Evolutionary conservation across 1,284 basidiomycete genomes (phyloP).

Genomic region (Puccinia coronata): DNA sequence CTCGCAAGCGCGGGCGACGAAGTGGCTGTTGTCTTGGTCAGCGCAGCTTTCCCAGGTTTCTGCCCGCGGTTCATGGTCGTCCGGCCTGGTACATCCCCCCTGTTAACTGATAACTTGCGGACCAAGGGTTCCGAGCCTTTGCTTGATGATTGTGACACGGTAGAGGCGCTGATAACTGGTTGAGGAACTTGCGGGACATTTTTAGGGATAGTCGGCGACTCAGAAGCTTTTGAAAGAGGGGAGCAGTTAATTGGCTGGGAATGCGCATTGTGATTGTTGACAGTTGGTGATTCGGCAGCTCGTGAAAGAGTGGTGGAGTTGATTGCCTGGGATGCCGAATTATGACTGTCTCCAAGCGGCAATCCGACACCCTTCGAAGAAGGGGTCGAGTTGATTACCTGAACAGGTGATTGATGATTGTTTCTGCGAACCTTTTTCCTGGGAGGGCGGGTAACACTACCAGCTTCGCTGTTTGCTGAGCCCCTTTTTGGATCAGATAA

Average conservation of each 20-base stretch:
- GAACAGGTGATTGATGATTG: background rate
- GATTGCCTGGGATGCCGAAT: background rate
- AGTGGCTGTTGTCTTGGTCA: background rate
- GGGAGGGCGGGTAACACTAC: background rate
- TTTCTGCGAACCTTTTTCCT: conserved; percentile 9
- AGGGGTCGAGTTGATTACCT: background rate
- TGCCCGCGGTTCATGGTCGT: conserved; percentile 10
- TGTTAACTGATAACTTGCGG: background rate
- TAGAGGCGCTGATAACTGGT: background rate
- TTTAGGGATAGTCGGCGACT: background rate
- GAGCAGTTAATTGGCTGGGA: background rate
- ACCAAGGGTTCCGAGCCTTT: background rate
- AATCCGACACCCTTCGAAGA: background rate
- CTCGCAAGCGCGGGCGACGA: background rate
- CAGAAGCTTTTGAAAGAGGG: background rate
- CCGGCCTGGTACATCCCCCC: conserved; percentile 13
- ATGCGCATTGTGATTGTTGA: background rate
- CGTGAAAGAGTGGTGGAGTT: background rate
- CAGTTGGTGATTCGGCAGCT: background rate
- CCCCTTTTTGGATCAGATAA: background rate
- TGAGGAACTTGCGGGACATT: background rate
- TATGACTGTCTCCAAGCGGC: background rate
- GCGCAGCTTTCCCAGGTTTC: background rate
- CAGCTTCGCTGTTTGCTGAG: background rate
- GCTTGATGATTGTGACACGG: background rate